These are phyloP conservation scores for Talaromyces marneffei DNA, from an alignment of 2,329 filamentous ascomycete species.

Conservation along the genomic window DNA sequence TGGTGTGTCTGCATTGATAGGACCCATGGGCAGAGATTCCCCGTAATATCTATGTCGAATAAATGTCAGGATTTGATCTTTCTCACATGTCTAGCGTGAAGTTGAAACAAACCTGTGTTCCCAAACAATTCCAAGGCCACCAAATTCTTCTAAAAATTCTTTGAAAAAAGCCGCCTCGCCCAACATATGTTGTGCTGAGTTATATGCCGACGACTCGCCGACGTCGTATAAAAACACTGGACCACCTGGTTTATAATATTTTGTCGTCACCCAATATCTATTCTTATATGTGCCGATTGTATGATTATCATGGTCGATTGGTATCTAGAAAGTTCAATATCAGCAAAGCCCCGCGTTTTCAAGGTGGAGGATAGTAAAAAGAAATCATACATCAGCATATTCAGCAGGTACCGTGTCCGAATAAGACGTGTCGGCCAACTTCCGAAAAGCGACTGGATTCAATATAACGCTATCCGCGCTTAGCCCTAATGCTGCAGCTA, in stretches of 20 bases:
- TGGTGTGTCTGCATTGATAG: constrained; percentile 30
- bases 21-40: constrained; percentile 33
- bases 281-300: constrained; percentile 49
- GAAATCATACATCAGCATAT: neutral
- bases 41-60: constrained; percentile 36
- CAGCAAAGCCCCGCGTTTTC: too few species aligned
- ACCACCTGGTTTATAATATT: constrained; percentile 51
- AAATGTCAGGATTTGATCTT: constrained; percentile 3
- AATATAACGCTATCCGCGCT: constrained; percentile 16
- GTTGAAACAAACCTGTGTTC: constrained; percentile 39
- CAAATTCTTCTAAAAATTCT: constrained; percentile 30
- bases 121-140: constrained; percentile 37
- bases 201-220: constrained; percentile 41
- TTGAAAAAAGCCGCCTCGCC: constrained; percentile 28
- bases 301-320: constrained; percentile 27
- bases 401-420: constrained; percentile 4
- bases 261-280: constrained; percentile 50
- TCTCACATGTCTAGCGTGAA: neutral
- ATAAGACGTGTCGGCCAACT: constrained; percentile 7
- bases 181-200: constrained; percentile 35
- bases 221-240: constrained; percentile 47
- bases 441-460: constrained; percentile 15
- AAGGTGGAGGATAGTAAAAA: too few species aligned
- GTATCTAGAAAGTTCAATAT: too few species aligned
- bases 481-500: constrained; percentile 20